Evolutionary conservation across 2,329 filamentous ascomycete species (phyloP).

Genomic region (Thelonectria rubi): DNA sequence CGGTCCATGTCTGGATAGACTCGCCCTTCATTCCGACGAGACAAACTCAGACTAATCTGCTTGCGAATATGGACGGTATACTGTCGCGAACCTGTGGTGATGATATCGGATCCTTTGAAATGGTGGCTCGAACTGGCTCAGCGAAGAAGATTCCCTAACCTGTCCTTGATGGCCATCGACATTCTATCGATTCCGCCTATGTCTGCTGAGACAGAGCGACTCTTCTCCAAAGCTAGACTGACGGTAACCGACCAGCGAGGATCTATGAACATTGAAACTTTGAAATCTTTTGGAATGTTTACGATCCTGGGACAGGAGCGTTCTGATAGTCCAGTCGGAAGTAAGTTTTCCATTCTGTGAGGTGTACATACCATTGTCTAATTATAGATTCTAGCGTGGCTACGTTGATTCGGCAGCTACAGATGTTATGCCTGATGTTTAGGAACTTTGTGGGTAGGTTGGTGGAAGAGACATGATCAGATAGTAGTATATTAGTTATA

Average conservation of each 20-base stretch:
- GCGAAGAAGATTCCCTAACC: conserved; percentile 4
- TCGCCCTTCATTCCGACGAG: no score
- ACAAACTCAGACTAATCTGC: no score
- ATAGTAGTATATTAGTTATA: conserved; percentile 1
- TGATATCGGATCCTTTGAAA: no score
- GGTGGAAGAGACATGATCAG: neutral
- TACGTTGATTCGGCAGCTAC: neutral
- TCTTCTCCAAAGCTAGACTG: conserved; percentile 1
- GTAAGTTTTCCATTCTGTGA: neutral
- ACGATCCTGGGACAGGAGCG: no score
- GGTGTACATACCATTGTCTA: conserved; percentile 1
- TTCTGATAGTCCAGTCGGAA: no score
- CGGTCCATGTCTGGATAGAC: no score
- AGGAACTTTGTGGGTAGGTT: conserved; percentile 3
- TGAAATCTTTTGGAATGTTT: no score
- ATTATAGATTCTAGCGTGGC: neutral
- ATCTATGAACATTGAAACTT: conserved; percentile 5
- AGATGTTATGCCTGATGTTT: conserved; percentile 4
- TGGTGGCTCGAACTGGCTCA: neutral
- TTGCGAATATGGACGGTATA: no score
- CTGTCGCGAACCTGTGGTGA: no score
- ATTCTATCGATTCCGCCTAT: conserved; percentile 5
- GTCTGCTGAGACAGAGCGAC: conserved; percentile 1
- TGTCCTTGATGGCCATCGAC: neutral
- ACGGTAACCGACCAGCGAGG: neutral